Evolutionary conservation across 192 early-diverging fungal species (phyloP), one percentile per base, ranked within the genome.

Genomic region (Coemansia sp.): DNA sequence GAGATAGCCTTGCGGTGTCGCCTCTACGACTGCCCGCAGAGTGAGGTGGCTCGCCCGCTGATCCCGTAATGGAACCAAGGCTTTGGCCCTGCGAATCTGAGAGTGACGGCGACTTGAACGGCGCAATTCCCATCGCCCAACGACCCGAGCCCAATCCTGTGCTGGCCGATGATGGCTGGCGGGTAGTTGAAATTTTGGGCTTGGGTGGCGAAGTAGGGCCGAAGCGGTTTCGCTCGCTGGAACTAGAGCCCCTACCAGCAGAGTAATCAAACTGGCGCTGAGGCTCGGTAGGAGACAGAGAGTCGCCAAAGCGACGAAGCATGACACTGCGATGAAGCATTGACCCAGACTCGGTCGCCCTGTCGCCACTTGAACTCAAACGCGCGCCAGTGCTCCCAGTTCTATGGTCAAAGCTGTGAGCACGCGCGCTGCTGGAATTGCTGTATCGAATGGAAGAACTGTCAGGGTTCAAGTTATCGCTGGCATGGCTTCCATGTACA

Each of bases 101-200:
- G 38, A 81, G 53, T 38, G 80, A 85, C 5, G 84, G 79, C 61
- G 84, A 81, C 22, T 83, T 83, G 76, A 85, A 85, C 27, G 84
- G 84, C 29, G 84, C 69, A 63, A 85, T 53, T n/a, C 71, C 72
- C 33, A 83, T 62, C 22, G 46, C 50, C 29, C 81, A 79, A 47
- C 79, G 68, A 8, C 81, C 73, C 6, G 68, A 69, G 5, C 66
- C 33, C 16, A 75, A 72, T 3, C 64, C 79, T 13, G 68, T 24
- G 66, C 72, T 71, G 43, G 75, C 75, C 1, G 80, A 73, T 33
- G 75, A 78, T 13, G 53, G 65, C 5, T 75, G 68, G 18, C 67
- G 66, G 1, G 64, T 38, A 18, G 65, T n/a, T 16, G 57, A 34
- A 60, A 57, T 27, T 11, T 49, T 38, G 41, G 62, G 62, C 46